These are phyloP conservation scores for Arabidopsis arenosa DNA, from an alignment of 345 rosid species.

Conservation along the genomic window DNA sequence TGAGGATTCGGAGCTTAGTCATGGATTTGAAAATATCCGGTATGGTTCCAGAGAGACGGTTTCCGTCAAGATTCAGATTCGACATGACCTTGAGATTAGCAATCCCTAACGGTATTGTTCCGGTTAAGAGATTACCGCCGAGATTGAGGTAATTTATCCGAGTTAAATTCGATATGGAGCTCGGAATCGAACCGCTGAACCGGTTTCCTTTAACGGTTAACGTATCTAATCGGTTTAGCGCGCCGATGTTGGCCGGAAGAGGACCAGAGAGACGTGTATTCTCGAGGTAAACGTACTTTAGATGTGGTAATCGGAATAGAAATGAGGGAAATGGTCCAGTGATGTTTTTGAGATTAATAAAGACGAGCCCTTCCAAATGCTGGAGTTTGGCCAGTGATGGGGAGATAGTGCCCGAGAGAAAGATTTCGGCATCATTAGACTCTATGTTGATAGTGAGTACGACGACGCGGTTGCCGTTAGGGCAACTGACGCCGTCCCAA, in stretches of 20 bases:
- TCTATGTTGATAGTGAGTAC: constrained; percentile 45
- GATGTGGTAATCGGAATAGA: constrained; percentile 54
- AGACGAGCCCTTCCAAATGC: constrained; percentile 55
- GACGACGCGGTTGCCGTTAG: constrained; percentile 49
- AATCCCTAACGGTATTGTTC: neutral
- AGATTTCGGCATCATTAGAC: constrained; percentile 44
- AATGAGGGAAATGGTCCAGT: constrained; percentile 64
- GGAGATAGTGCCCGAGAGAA: constrained; percentile 67
- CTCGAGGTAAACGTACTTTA: constrained; percentile 58
- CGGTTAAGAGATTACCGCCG: constrained; percentile 30
- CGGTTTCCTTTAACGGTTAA: constrained; percentile 60
- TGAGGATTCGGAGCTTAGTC: too few species aligned
- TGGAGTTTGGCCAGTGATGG: constrained; percentile 55
- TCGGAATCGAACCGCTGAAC: constrained; percentile 66
- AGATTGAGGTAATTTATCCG: constrained; percentile 54
- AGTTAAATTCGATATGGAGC: constrained; percentile 54
- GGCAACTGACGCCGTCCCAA: constrained; percentile 63
- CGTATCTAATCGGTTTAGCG: constrained; percentile 47
- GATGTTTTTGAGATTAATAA: constrained; percentile 53
- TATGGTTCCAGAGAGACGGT: too few species aligned
- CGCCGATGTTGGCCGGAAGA: constrained; percentile 54
- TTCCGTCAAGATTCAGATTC: too few species aligned
- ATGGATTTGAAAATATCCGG: too few species aligned
- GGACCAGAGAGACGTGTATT: constrained; percentile 68
- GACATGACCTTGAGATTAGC: neutral